Percentiles rank a stretch among this genome's conserved stretches.
These are phyloP conservation scores for Nelumbo lutea DNA, from an alignment of 164 flowering plant species.

Conservation along the genomic window DNA sequence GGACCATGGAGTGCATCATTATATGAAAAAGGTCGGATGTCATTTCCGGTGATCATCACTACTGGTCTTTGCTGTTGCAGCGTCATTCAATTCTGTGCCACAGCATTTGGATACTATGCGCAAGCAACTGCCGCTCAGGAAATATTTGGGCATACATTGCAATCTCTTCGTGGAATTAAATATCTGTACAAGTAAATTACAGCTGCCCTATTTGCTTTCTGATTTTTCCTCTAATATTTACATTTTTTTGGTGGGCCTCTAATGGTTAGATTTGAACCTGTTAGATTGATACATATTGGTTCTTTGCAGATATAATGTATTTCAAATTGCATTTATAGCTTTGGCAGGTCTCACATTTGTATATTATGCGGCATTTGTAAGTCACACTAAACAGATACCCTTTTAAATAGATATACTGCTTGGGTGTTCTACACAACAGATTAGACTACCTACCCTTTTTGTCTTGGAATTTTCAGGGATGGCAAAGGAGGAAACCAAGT, in stretches of 20 bases:
- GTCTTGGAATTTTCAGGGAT: constrained; percentile 49
- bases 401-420: background rate
- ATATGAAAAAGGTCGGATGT: no score
- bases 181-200: constrained; percentile 85
- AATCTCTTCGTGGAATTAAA: constrained; percentile 92
- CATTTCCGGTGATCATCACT: background rate
- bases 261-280: background rate
- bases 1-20: no score
- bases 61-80: constrained; percentile 35
- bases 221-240: background rate
- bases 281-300: constrained; percentile 3
- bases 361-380: constrained; percentile 84
- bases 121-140: constrained; percentile 99
- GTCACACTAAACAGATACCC: constrained; percentile 17
- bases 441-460: background rate
- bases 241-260: background rate
- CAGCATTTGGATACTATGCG: constrained; percentile 94
- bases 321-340: constrained; percentile 79
- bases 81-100: constrained; percentile 94
- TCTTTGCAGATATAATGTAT: constrained; percentile 84
- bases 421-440: background rate
- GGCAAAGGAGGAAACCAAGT: constrained; percentile 82
- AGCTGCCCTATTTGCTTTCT: background rate
- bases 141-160: constrained; percentile 95
- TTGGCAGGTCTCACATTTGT: constrained; percentile 81